Evolutionary conservation across 1,284 basidiomycete genomes (phyloP), one percentile per base, ranked within the genome.

Genomic region (Bjerkandera adusta): DNA sequence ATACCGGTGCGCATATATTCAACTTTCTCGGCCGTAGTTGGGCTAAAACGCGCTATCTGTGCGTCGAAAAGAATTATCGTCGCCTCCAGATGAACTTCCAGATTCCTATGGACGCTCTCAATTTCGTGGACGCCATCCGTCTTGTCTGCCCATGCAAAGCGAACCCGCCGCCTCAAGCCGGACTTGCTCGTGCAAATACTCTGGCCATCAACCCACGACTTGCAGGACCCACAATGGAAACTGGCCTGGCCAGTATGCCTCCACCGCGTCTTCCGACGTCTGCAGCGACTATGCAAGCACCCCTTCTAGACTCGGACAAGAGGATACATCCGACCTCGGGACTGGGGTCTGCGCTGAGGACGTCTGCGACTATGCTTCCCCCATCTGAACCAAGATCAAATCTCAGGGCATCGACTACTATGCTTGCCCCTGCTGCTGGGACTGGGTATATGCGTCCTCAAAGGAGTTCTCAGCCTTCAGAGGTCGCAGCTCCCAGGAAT

Each of bases 21-120:
- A n/a, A n/a, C 21, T 22, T 33, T 25, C 47, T 45, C 43, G 48
- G 33, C 35, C 55, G 25, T 18, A 7, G n/a, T 46, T 20, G 27
- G 20, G 13, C 16, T 5, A 16, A 22, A 26, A 40, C 10, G 18
- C 12, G 11, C 27, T 49, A 16, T 39, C 48, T 57, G 45, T 39
- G 43, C 53, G 38, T 40, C 22, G 15, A 13, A 30, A 16, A 87
- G 83, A 63, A 70, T 7, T 87, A 81, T 60, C 77, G 84, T 44
- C 79, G 87, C 15, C 86, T 89, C 56, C 86, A 89, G 60, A 72
- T 89, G 25, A 82, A 81, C 15, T 88, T 89, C 53, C 58, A 69
- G 41, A 70, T 71, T 15, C 37, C 68, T n/a, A 49, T 59, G 1
- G 70, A 75, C 26, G 77, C 80, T 0, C 58, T 68, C 2, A 72